Evolutionary conservation across 2,329 filamentous ascomycete species (phyloP), one percentile per base, ranked within the genome.

Genomic region (Ophiostoma ips): DNA sequence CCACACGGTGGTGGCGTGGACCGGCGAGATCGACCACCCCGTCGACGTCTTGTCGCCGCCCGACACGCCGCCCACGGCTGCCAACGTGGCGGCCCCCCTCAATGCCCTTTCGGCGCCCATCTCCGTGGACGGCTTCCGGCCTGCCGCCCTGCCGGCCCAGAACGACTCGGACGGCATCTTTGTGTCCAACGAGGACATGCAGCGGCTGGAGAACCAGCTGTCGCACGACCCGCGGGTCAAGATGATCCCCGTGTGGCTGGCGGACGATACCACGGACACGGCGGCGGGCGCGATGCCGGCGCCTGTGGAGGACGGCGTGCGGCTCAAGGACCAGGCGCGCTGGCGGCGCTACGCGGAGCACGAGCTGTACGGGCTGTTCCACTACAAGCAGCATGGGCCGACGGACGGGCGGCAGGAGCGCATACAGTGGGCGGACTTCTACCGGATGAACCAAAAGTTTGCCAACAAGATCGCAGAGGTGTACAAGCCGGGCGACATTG

Each of bases 351-450:
- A 92, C 65, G 87, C 89, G 15, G 88, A 95, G 68, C 81, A 89
- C 61, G 86, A 95, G 59, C 73, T 96, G 28, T 95, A 94, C 68
- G 88, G 87, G 1, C 75, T 95, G 10, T 88, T 95, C 63, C 90
- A 96, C 67, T 96, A 96, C 73, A 94, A 94, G 68, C 87, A 92
- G 61, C 86, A 94, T 61, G 87, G 89, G 63, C 87, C 90, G 1
- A 86, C 81, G 12, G 86, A 95, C 63, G 88, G 88, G 34, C 80
- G 84, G 57, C 79, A 80, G 16, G 86, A 92, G 62, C 81, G 86
- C 49, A 74, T 84, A 38, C 81, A 88, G 59, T 96, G 90, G 89
- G 80, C 84, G 24, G 88, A 96, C 67, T 96, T 95, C 67, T 85
- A 88, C 64, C 82, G 83, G 49, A 83, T 95, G 78, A 96, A 95